Evolutionary conservation across 805 yeast species (phyloP).

Genomic region (Ogataea corticis): DNA sequence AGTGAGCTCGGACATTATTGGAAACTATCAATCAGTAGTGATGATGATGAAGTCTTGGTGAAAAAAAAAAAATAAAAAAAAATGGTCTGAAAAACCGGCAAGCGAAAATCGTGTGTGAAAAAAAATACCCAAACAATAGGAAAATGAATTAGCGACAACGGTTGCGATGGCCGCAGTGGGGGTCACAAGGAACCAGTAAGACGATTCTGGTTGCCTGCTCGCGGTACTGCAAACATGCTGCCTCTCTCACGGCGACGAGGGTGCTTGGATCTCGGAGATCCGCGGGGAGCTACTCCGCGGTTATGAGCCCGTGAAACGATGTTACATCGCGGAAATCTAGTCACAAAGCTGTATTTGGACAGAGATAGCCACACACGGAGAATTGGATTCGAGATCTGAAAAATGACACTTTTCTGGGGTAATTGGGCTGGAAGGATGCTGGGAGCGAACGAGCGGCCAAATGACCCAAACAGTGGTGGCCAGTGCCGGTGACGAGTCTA

Average conservation of each 20-base stretch:
- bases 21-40: too few relatives aligned
- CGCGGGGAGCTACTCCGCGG: not conserved
- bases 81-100: not conserved
- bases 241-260: too few relatives aligned
- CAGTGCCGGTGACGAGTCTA: too few relatives aligned
- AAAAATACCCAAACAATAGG: too few relatives aligned
- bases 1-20: constrained; percentile 38
- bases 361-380: not conserved
- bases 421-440: too few relatives aligned
- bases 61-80: not conserved
- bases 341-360: constrained; percentile 6
- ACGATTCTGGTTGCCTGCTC: too few relatives aligned
- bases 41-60: too few relatives aligned
- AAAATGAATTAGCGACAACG: not conserved
- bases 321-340: constrained; percentile 9
- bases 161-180: not conserved
- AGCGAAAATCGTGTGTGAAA: not conserved
- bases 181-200: too few relatives aligned
- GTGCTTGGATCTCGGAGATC: not conserved
- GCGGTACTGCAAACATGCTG: too few relatives aligned
- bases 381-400: not conserved
- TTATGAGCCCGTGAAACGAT: constrained; percentile 1
- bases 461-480: too few relatives aligned
- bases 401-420: constrained; percentile 5
- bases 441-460: too few relatives aligned